phyloP scores from a whole-genome alignment of 2,329 filamentous ascomycete genomes.

The Diaporthe helianthi region DNA sequence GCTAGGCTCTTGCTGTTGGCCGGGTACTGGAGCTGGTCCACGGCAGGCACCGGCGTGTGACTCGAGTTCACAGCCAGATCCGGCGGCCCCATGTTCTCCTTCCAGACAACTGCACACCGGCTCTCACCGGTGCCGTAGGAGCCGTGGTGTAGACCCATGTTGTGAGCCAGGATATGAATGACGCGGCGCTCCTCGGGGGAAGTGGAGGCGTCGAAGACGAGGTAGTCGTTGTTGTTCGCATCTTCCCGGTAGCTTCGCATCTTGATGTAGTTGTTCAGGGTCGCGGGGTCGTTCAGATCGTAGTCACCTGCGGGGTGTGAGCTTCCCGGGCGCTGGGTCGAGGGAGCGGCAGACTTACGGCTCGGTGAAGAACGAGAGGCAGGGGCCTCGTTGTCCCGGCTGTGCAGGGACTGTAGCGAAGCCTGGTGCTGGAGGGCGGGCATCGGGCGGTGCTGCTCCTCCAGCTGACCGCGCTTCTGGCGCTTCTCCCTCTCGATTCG shows the following conservation, averaged over 20 bases:
- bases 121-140: constrained; percentile 89
- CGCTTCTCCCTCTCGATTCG: constrained; percentile 97
- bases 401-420: constrained; percentile 82
- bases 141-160: constrained; percentile 89
- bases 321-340: neutral
- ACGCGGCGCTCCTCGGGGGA: constrained; percentile 85
- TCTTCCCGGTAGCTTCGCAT: constrained; percentile 50
- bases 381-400: constrained; percentile 67
- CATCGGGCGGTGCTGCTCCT: constrained; percentile 88
- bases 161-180: constrained; percentile 93
- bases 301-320: constrained; percentile 32
- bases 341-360: constrained; percentile 46
- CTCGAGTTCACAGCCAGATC: constrained; percentile 85
- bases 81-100: constrained; percentile 33
- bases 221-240: constrained; percentile 67
- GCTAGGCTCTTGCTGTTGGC: constrained; percentile 81
- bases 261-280: constrained; percentile 88
- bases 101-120: constrained; percentile 50
- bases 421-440: constrained; percentile 79
- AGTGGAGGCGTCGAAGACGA: constrained; percentile 83
- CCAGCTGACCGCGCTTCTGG: constrained; percentile 91
- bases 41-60: constrained; percentile 50
- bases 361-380: constrained; percentile 54
- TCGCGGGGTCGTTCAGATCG: constrained; percentile 90
- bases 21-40: constrained; percentile 34